Evolutionary conservation across 768 basidiomycete genomes (phyloP).

Genomic region (Botryobasidium botryosum): DNA sequence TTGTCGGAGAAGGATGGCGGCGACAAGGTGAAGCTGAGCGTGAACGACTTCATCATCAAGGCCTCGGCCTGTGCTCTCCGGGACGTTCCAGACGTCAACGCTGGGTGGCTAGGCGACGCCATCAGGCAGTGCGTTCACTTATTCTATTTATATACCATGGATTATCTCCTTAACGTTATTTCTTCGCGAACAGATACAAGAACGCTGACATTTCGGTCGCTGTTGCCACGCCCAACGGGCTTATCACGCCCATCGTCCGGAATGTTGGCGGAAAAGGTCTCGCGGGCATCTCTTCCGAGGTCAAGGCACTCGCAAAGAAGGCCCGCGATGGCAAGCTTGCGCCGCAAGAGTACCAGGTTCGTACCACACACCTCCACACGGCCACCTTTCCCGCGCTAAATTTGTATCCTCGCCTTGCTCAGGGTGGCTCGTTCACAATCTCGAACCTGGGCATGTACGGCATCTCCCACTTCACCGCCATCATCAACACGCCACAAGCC

Average conservation of each 20-base stretch:
- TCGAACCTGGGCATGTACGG: slow-evolving; percentile 99
- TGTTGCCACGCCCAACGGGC: slow-evolving; percentile 86
- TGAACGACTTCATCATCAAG: slow-evolving; percentile 98
- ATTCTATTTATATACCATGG: not conserved
- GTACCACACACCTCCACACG: not conserved
- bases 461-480: slow-evolving; percentile 89
- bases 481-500: slow-evolving; percentile 97
- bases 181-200: slow-evolving; percentile 44
- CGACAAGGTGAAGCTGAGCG: slow-evolving; percentile 64
- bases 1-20: slow-evolving; percentile 59
- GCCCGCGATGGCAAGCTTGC: slow-evolving; percentile 92
- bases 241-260: slow-evolving; percentile 95
- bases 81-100: slow-evolving; percentile 96
- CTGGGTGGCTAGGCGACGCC: slow-evolving; percentile 90
- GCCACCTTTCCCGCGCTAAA: not conserved
- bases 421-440: slow-evolving; percentile 97
- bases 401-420: slow-evolving; percentile 1
- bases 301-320: slow-evolving; percentile 84
- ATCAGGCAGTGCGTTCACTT: slow-evolving; percentile 69
- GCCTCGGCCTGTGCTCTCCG: slow-evolving; percentile 77
- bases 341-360: slow-evolving; percentile 89
- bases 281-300: slow-evolving; percentile 79
- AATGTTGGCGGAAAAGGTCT: slow-evolving; percentile 87
- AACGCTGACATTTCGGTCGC: slow-evolving; percentile 96
- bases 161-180: slow-evolving; percentile 16